Evolutionary conservation across 805 yeast species (phyloP), one percentile per base, ranked within the genome.

Genomic region (Hanseniaspora meyeri): DNA sequence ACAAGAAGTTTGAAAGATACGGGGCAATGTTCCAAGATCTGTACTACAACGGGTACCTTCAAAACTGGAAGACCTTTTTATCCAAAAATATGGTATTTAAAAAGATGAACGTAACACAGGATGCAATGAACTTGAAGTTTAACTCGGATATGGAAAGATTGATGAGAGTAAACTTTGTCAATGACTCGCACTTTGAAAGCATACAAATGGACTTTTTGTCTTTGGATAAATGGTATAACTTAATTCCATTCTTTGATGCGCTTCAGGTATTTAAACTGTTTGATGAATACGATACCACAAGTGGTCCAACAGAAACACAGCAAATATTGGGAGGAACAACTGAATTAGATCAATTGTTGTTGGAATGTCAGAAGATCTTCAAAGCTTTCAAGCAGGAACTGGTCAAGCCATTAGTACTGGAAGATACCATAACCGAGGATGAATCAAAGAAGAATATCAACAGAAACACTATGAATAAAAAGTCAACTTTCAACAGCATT

Each of bases 121-220:
- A 52, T 12, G 56, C 32, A 1, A 17, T 52, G 24, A 47, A 52
- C 46, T 45, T 79, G 66, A 82, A 85, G 63, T 77, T 91, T 61
- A 90, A 90, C 66, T 86, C 96, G 0, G 86, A 95, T 0, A 86
- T 90, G 5, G 97, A 91, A 67, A 68, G 79, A 8, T 80, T 95
- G 7, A 73, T 88, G 65, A 75, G 97, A 62, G 81, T 79, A 47
- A 75, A 37, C 19, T 45, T 52, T 27, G 6, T 24, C 6, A 38
- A 27, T 29, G 45, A 27, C 17, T 45, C 31, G 4, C 31, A 29
- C 4, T 34, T 12, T 1, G 20, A 45, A 20, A 19, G 20, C 4
- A 9, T 52, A 5, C 49, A 52, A 37, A 12, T 7, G n/a, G 49
- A 52, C 10, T 14, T 52, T 4, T 20, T 24, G 17, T 20, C 39